Base-by-base conservation (phyloP, 2,329 filamentous ascomycete species). In the Calonectria hawksworthii region DNA sequence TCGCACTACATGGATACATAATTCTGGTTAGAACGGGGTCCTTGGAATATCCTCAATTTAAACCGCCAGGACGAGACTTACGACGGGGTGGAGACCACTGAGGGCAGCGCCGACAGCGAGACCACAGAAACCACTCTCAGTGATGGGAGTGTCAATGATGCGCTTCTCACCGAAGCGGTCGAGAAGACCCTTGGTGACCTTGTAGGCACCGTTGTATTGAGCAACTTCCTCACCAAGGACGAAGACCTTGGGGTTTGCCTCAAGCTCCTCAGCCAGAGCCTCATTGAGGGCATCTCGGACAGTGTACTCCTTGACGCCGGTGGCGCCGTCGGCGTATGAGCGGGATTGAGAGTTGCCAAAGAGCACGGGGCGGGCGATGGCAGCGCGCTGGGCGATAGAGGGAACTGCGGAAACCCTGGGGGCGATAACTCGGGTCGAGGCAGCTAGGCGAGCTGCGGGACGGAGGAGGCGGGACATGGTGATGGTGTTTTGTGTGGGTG, bases 171-270 rank as follows among this genome's bases (percentile, higher is more conserved):
- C 97, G 86, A 99, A 99, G 83, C 96, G 94, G 89, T 99, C 97
- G 83, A 99, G 88, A 78, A 99, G 92, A 81, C 97, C 97, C 91
- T 98, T 98, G 83, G 97, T 99, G 85, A 99, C 96, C 90, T 99
- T 99, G 93, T 99, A 99, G 85, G 96, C 96, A 90, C 97, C 97
- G 87, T 99, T 99, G 91, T 99, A 99, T 89, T 99, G 97, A 83
- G 97, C 97, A 84, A 99, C 97, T 90, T 99, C 97, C 91, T 99
- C 97, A 83, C 97, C 97, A 74, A 99, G 87, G 81, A 99, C 89
- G 87, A 98, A 99, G 82, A 98, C 96, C 91, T 98, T 99, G 78
- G 94, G 91, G 88, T 99, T 98, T 84, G 88, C 86, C 90, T 98
- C 96, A 87, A 99, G 93, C 91, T 99, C 97, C 90, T 99, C 97